Evolutionary conservation across 2,329 filamentous ascomycete species (phyloP), one percentile per base, ranked within the genome.

Genomic region (Aspergillus candidus): DNA sequence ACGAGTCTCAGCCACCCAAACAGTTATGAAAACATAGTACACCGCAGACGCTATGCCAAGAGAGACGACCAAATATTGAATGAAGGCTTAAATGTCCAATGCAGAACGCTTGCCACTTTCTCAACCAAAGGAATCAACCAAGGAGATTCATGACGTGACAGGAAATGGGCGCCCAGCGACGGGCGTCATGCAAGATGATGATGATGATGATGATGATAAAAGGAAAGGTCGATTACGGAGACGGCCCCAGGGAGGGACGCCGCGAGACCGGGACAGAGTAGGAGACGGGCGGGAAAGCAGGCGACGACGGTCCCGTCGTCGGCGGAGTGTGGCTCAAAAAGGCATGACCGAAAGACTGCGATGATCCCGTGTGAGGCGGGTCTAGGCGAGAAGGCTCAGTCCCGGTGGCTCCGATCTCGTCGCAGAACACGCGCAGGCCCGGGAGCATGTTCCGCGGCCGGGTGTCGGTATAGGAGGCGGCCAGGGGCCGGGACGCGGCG

Each of bases 381-480:
- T 62, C 60, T 17, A 54, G 43, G 13, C 54, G 53, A 12, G 51
- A 40, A 6, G 53, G 50, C 14, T 65, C 59, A 5, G 58, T 54
- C 33, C 49, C 50, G 32, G 42, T 46, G 17, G 58, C 52, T 7
- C 49, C 57, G 39, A 66, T 60, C 43, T 61, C 61, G 40, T 66
- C 60, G 34, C 62, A 67, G 41, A 67, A 55, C 3, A 61, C 64
- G 5, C 62, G 59, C 27, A 68, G 43, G 2, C 65, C 64, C 3
- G 65, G 65, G 3, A 68, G 53, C 43, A 60, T 57, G 46, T 60
- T 63, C 38, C 64, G 59, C 35, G 59, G 56, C 43, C 58, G 60
- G 41, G 54, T 51, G 13, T 62, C 58, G 2, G 61, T 53, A 18
- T 27, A 27, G 22, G 62, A 47, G 11, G 54, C 47, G 8, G 55